phyloP scores from a whole-genome alignment of 2,329 filamentous ascomycete genomes.

The Septoria petroselini region DNA sequence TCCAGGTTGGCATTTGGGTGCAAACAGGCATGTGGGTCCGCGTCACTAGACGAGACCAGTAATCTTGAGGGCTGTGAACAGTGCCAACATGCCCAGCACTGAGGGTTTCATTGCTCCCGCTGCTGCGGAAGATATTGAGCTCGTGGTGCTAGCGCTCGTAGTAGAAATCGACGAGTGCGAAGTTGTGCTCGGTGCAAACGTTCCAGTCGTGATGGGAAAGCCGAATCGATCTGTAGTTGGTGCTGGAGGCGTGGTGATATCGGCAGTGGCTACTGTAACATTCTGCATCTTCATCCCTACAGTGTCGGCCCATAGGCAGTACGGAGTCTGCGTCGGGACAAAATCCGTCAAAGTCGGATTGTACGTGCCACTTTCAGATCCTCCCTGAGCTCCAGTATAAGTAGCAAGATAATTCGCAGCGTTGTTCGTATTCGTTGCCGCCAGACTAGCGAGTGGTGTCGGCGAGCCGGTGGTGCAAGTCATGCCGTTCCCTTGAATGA shows the following conservation, averaged over 20 bases:
- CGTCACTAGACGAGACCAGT: neutral
- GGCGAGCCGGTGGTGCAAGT: conserved; percentile 17
- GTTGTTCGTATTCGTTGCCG: conserved; percentile 26
- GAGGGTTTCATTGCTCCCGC: neutral
- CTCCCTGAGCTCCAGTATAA: conserved; percentile 18
- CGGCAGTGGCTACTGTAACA: conserved; percentile 22
- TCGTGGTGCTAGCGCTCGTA: neutral
- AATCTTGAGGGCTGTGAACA: neutral
- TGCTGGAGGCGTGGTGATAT: conserved; percentile 9
- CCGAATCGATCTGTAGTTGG: conserved; percentile 3
- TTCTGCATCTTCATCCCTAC: conserved; percentile 19
- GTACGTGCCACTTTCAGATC: neutral
- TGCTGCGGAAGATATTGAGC: neutral
- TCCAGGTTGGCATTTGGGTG: conserved; percentile 10
- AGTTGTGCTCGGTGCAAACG: neutral
- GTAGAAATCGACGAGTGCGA: neutral
- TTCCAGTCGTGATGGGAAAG: conserved; percentile 4
- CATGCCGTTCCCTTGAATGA: neutral
- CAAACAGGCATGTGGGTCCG: conserved; percentile 19
- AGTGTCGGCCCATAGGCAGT: conserved; percentile 25
- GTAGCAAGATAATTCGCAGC: conserved; percentile 20
- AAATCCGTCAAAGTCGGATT: conserved; percentile 16
- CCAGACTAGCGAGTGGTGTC: conserved; percentile 25
- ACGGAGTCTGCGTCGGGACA: conserved; percentile 19
- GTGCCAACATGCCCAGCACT: neutral